These are phyloP conservation scores for Coemansia sp. DNA, from an alignment of 192 early-diverging fungal species.

Conservation along the genomic window DNA sequence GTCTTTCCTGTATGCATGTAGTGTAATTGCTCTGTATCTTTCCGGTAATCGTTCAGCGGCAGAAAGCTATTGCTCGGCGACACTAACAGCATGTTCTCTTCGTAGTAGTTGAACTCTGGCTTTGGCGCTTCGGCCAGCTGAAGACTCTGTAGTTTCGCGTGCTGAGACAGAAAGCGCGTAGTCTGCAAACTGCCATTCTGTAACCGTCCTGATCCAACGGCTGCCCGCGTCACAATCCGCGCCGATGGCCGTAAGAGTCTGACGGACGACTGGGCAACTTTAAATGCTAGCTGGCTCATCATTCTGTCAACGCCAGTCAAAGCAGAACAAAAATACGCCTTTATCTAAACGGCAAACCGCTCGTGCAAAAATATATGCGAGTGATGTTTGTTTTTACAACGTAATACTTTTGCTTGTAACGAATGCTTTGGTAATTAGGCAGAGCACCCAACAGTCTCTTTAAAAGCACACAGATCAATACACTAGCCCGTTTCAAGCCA, in stretches of 20 bases:
- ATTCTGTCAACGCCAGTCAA: background rate
- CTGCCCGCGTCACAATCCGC: slow-evolving; percentile 5
- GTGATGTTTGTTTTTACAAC: background rate
- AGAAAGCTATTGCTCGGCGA: slow-evolving; percentile 18
- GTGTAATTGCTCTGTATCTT: slow-evolving; percentile 24
- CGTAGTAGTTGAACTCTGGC: slow-evolving; percentile 3
- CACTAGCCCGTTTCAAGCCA: background rate
- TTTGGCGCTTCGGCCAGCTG: slow-evolving; percentile 18
- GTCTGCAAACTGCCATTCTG: background rate
- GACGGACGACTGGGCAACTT: slow-evolving; percentile 14
- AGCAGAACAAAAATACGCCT: too few relatives aligned
- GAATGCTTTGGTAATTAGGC: background rate
- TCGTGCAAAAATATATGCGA: background rate
- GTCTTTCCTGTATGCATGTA: slow-evolving; percentile 45
- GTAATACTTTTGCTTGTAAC: background rate
- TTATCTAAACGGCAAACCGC: too few relatives aligned
- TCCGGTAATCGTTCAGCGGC: slow-evolving; percentile 10
- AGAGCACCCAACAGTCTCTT: too few relatives aligned
- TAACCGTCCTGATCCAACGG: background rate
- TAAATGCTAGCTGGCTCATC: slow-evolving; percentile 44
- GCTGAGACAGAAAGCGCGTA: slow-evolving; percentile 19
- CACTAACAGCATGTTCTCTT: slow-evolving; percentile 23
- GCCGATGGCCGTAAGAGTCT: slow-evolving; percentile 2
- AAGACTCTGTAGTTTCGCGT: slow-evolving; percentile 8
- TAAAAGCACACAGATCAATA: too few relatives aligned